phyloP scores from a whole-genome alignment of 768 basidiomycete genomes.

The Termitomyces sp. region DNA sequence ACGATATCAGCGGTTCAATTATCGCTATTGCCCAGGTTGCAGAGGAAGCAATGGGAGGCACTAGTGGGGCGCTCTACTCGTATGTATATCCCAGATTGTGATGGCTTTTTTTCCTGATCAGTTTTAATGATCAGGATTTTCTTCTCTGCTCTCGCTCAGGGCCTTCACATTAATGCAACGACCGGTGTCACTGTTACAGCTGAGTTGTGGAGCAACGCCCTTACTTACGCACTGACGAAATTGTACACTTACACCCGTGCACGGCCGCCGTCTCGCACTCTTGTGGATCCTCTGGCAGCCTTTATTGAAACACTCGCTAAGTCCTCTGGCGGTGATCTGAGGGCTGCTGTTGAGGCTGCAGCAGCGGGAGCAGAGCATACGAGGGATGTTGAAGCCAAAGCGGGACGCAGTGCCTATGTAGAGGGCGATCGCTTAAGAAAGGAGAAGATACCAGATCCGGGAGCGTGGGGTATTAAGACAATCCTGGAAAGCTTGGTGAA shows the following conservation, averaged over 20 bases:
- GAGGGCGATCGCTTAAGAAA: constrained; percentile 58
- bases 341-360: constrained; percentile 53
- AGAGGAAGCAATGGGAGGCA: constrained; percentile 87
- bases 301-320: constrained; percentile 50
- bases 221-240: constrained; percentile 49
- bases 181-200: constrained; percentile 31
- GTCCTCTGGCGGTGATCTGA: constrained; percentile 26
- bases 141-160: constrained; percentile 82
- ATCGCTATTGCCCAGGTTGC: constrained; percentile 67
- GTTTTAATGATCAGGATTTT: constrained; percentile 62
- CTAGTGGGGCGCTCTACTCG: constrained; percentile 89
- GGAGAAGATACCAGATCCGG: constrained; percentile 74
- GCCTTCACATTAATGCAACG: constrained; percentile 37
- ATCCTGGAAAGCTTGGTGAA: constrained; percentile 52
- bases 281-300: constrained; percentile 85
- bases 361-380: constrained; percentile 68
- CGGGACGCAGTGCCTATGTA: constrained; percentile 86
- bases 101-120: background rate
- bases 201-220: constrained; percentile 55
- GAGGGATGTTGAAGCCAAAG: constrained; percentile 72
- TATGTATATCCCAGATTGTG: constrained; percentile 29
- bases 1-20: constrained; percentile 59
- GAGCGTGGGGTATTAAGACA: constrained; percentile 85
- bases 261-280: constrained; percentile 83
- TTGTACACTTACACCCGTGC: constrained; percentile 85